phyloP scores from a whole-genome alignment of 305 asterid genomes.

The Galium porrigens region DNA sequence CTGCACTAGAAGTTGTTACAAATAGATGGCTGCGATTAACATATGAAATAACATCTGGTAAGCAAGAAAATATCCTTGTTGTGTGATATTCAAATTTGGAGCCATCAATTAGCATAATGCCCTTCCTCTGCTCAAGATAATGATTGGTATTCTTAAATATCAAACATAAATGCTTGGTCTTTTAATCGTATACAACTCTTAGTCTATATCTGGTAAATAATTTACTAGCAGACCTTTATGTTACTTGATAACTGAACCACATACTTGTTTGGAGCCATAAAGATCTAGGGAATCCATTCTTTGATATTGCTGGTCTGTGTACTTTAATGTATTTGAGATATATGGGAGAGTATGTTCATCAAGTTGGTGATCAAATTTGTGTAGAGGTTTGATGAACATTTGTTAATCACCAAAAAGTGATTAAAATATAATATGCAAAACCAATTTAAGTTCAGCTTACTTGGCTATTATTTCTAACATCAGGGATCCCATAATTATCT shows the following conservation, averaged over 20 bases:
- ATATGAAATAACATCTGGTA: constrained; percentile 80
- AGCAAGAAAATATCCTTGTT: constrained; percentile 16
- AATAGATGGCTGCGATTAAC: constrained; percentile 88
- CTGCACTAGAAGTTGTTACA: constrained; percentile 50
- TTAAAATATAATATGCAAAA: not conserved
- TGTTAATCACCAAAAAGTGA: not conserved
- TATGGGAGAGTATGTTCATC: not conserved
- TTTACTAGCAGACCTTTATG: not conserved
- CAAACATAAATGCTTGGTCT: not conserved
- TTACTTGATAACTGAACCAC: not conserved
- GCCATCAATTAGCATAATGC: not conserved
- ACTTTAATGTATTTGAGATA: not conserved
- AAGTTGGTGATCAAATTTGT: not conserved
- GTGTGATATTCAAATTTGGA: not conserved
- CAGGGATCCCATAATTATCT: not conserved
- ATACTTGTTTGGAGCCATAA: not conserved
- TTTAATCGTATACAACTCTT: not conserved
- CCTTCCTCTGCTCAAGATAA: not conserved
- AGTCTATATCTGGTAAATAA: not conserved
- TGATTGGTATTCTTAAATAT: not conserved
- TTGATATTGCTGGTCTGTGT: not conserved
- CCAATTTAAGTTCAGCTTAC: not conserved
- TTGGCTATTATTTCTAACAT: not conserved
- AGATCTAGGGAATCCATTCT: not conserved
- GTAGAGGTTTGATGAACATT: not conserved